A percentile compares a stretch with the other conserved stretches of the same genome.
Evolutionary conservation across 192 early-diverging fungal species (phyloP).

Genomic region (Backusella luteola): DNA sequence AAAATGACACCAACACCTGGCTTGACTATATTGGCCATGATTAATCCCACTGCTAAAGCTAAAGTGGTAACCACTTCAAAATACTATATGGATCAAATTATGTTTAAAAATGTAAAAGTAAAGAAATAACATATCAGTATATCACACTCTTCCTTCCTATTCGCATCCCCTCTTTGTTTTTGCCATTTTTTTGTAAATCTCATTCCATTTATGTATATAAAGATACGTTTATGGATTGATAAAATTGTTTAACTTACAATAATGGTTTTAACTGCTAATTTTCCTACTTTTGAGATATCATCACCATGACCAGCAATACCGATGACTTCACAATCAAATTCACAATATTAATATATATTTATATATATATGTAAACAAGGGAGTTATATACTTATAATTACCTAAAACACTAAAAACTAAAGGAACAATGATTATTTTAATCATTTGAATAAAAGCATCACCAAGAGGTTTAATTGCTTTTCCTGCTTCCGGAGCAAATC

Average conservation of each 20-base stretch:
- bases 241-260: conserved; percentile 25
- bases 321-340: conserved; percentile 38
- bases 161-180: background rate
- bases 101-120: background rate
- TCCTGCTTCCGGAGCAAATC: conserved; percentile 42
- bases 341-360: conserved; percentile 25
- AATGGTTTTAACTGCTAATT: conserved; percentile 64
- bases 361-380: conserved; percentile 50
- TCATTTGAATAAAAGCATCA: conserved; percentile 51
- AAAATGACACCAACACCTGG: conserved; percentile 52
- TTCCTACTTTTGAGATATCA: conserved; percentile 56
- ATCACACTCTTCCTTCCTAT: background rate
- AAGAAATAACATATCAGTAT: background rate
- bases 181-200: no score
- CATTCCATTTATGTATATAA: background rate
- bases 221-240: background rate
- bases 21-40: conserved; percentile 56
- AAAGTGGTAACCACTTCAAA: conserved; percentile 63
- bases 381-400: conserved; percentile 7
- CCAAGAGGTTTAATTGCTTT: conserved; percentile 47
- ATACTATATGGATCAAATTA: conserved; percentile 35
- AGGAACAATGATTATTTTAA: conserved; percentile 51
- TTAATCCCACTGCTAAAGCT: conserved; percentile 63
- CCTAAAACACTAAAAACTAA: conserved; percentile 29
- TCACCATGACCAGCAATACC: conserved; percentile 69